Base-by-base conservation (phyloP, 2,329 filamentous ascomycete species). In the Botrytis deweyae region DNA sequence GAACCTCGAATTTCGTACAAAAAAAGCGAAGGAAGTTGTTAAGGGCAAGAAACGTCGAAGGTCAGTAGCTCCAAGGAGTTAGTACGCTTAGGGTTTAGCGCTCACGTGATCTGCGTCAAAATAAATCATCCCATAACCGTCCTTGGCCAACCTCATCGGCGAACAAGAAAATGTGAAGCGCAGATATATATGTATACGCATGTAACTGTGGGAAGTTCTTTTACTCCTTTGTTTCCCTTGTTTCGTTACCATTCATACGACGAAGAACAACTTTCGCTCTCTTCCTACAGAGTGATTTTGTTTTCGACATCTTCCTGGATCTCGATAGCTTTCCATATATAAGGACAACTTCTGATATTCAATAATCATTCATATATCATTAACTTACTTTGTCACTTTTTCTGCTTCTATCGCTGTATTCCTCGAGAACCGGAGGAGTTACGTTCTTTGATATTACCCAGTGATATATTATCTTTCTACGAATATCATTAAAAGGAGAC, bases 21-120 rank as follows among this genome's bases (percentile, higher is more conserved):
- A 69, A 69, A 69, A 69, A 69, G 66, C 49, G 49, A 69, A 58
- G 49, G 66, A 69, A 42, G 66, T 58, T 69, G 36, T 52, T 67
- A 58, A 69, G 66, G 66, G 66, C 66, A 69, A 59, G 66, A 69
- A 58, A 58, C 25, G 66, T 68, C 65, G 46, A 68, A n/a, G 36
- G 46, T 58, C 52, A 58, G 52, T 58, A 69, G 66, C 66, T 69
- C 22, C 52, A 33, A 69, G 38, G n/a, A 25, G 36, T 29, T 69
- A 69, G 49, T 58, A 14, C 29, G 38, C 22, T 58, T 69, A 58
- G 10, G 8, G 66, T 7, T 68, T 69, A 59, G 66, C 49, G 49
- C 12, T 18, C 22, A 38, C 22, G 61, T 40, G 25, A 42, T 42
- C 0, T 18, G 1, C 7, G 18, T 33, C n/a, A 18, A 18, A 29